These are phyloP conservation scores for Trametes cinnabarina DNA, from an alignment of 768 basidiomycete genomes.

Conservation along the genomic window DNA sequence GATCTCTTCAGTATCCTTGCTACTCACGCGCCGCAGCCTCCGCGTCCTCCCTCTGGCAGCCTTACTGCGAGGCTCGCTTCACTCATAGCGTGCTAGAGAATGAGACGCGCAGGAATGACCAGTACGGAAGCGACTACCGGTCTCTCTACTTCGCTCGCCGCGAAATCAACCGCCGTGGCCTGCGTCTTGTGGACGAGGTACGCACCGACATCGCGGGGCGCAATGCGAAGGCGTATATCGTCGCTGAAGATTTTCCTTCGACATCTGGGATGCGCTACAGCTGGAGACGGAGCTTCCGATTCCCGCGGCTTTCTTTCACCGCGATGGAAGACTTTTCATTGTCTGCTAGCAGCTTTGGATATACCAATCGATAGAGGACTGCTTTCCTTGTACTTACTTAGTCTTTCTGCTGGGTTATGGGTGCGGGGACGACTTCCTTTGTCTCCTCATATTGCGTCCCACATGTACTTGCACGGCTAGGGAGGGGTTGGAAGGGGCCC, in stretches of 20 bases:
- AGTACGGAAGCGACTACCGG: constrained; percentile 42
- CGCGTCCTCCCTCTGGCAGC: constrained; percentile 47
- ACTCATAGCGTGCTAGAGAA: constrained; percentile 35
- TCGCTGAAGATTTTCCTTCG: constrained; percentile 45
- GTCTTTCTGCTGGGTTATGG: no score
- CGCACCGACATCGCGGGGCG: constrained; percentile 37
- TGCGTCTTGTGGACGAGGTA: constrained; percentile 42
- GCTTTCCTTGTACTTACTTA: no score
- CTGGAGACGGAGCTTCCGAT: constrained; percentile 37
- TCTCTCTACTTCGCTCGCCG: constrained; percentile 45
- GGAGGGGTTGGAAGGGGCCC: no score
- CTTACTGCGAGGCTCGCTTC: constrained; percentile 52
- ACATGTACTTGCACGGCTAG: no score
- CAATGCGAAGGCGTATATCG: constrained; percentile 36
- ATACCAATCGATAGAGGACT: no score
- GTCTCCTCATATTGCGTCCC: no score
- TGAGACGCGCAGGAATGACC: constrained; percentile 36
- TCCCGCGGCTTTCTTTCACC: no score
- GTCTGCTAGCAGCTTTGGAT: no score
- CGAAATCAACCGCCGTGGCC: constrained; percentile 42
- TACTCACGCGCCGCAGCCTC: constrained; percentile 44
- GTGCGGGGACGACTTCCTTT: no score
- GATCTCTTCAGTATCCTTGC: constrained; percentile 41
- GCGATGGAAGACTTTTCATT: no score
- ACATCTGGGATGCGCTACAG: constrained; percentile 55